phyloP scores from a whole-genome alignment of 306 rosid genomes.

The Senna siamea region DNA sequence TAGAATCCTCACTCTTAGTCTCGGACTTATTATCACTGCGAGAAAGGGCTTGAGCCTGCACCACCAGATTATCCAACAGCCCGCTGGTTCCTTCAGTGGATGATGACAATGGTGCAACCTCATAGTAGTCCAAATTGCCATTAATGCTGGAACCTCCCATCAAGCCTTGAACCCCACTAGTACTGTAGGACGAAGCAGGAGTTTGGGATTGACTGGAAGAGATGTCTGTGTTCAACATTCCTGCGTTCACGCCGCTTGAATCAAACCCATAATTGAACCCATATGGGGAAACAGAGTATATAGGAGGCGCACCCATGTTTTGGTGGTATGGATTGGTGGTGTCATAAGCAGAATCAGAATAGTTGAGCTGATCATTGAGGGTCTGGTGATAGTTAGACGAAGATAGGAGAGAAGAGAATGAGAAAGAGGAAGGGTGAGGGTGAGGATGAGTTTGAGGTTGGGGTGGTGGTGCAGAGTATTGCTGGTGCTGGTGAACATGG shows the following conservation, averaged over 20 bases:
- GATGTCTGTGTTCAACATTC: constrained; percentile 40
- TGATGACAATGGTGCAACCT: too few relatives aligned
- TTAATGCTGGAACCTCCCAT: too few relatives aligned
- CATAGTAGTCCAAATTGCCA: too few relatives aligned
- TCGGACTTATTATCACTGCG: too few relatives aligned
- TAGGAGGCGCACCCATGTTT: constrained; percentile 43
- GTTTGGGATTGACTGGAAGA: constrained; percentile 78
- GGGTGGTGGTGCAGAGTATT: constrained; percentile 18
- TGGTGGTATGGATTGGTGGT: constrained; percentile 40
- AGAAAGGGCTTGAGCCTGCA: constrained; percentile 51
- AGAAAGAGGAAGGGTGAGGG: constrained; percentile 31
- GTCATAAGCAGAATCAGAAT: too few relatives aligned
- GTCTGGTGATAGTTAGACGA: too few relatives aligned
- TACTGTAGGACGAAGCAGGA: constrained; percentile 53
- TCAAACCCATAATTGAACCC: constrained; percentile 32
- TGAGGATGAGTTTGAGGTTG: background rate
- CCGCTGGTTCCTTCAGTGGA: constrained; percentile 56
- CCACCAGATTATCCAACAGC: constrained; percentile 61
- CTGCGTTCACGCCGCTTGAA: too few relatives aligned
- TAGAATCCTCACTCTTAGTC: too few relatives aligned
- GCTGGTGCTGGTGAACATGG: constrained; percentile 35
- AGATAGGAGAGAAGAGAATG: constrained; percentile 47
- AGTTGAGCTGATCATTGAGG: too few relatives aligned
- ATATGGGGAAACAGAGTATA: constrained; percentile 51
- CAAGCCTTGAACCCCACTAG: constrained; percentile 48